Evolutionary conservation across 2,329 filamentous ascomycete genomes (phyloP).

Genomic region (Daldinia sp.): DNA sequence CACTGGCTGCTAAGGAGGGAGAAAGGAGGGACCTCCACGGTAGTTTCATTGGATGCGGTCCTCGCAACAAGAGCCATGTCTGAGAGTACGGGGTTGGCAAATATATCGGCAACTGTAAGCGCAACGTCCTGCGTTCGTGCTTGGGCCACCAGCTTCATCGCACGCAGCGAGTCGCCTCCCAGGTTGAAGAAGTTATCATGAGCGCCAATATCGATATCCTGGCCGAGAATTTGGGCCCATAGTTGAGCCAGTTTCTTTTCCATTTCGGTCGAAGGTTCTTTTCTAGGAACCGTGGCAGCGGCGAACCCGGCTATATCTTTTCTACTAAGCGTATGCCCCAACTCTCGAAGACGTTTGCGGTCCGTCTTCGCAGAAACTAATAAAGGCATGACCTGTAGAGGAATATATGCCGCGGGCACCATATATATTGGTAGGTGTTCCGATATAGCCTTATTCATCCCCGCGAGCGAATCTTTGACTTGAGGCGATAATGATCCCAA

Average conservation of each 20-base stretch:
- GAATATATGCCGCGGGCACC: conserved; percentile 62
- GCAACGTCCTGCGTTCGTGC: conserved; percentile 56
- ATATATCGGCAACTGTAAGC: conserved; percentile 61
- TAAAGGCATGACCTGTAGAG: conserved; percentile 59
- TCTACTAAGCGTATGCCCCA: conserved; percentile 58
- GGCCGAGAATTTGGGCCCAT: conserved; percentile 56
- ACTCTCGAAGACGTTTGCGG: conserved; percentile 61
- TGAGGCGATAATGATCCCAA: conserved; percentile 46
- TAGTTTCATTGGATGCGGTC: conserved; percentile 42
- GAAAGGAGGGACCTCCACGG: conserved; percentile 53
- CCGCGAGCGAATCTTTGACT: conserved; percentile 47
- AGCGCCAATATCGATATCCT: conserved; percentile 49
- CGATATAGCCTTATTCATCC: conserved; percentile 49
- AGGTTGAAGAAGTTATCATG: conserved; percentile 52
- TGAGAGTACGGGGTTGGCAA: conserved; percentile 59
- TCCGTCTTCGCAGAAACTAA: conserved; percentile 64
- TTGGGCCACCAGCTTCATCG: conserved; percentile 63
- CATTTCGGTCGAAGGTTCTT: conserved; percentile 54
- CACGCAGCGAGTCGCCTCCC: conserved; percentile 62
- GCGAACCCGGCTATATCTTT: conserved; percentile 55
- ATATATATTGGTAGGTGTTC: conserved; percentile 58
- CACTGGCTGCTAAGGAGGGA: conserved; percentile 56
- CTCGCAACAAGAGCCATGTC: conserved; percentile 58
- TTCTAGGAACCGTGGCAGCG: conserved; percentile 50
- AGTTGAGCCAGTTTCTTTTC: conserved; percentile 55